Base-by-base conservation (phyloP, 805 yeast genomes). In the Lachancea waltii region DNA sequence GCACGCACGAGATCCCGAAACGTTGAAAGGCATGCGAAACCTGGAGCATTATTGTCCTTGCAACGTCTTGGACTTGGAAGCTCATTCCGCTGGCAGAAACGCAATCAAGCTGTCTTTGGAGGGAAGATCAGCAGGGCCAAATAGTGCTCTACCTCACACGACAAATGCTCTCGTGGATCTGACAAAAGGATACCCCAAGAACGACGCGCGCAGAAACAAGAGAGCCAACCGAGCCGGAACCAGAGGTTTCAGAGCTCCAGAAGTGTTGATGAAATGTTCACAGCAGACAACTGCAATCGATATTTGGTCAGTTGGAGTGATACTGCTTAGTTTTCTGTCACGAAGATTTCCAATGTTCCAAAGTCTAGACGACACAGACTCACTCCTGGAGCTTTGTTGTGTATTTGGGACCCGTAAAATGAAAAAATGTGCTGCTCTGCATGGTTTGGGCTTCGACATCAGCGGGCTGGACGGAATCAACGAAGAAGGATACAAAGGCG, bases 141-240 rank as follows among this genome's bases (percentile, higher is more conserved):
- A n/a, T 10, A 53, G 10, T 46, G 68, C 24, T 63, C 69, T 20
- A 21, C 1, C 47, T 54, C 6, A 60, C 62, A 10, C 35, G 10
- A 27, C 35, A 4, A 26, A 18, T 18, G 42, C 50, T 32, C 28
- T 34, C 21, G 44, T 53, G 6, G 64, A 61, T 42, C 37, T 61
- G 4, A 71, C 70, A 9, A 68, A 72, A 60, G 90, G 96, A 1
- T 86, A 84, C 54, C 82, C 87, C 7, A 86, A 85, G 55, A 85
- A 84, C 50, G 98, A 92, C 63, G 75, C 76, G 35, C 70, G 97
- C 50, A 83, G 94, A 0, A 85, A 92, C 1, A 72, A 95, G 51
- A 72, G 98, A 41, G 97, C 97, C 0, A 92, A 92, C 53, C 77
- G 98, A 50, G 98, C 98, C 13, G 97, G 97, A 7, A 87, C 97